Evolutionary conservation across 805 yeast genomes (phyloP).

Genomic region (Danielia oregonensis): DNA sequence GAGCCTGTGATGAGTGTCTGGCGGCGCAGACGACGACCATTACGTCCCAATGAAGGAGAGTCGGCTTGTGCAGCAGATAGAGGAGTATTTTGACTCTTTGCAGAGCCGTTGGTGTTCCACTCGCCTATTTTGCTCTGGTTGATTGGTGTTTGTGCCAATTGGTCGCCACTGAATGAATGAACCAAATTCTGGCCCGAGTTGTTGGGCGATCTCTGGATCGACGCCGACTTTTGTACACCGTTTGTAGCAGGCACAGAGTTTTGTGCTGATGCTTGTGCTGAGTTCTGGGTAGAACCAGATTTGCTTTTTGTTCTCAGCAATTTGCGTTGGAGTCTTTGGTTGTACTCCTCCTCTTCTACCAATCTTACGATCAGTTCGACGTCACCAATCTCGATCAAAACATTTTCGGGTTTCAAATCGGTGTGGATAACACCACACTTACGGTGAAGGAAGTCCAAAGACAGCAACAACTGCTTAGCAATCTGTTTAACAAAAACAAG

Average conservation of each 20-base stretch:
- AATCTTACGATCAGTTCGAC: constrained; percentile 71
- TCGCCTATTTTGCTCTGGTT: constrained; percentile 1
- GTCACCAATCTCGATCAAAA: constrained; percentile 63
- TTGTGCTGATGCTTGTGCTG: not conserved
- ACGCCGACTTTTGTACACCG: too few relatives aligned
- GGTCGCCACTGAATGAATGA: not conserved
- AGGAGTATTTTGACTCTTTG: constrained; percentile 15
- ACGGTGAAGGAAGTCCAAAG: constrained; percentile 55
- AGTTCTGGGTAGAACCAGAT: not conserved
- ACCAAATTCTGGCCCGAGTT: not conserved
- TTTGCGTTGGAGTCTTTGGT: constrained; percentile 34
- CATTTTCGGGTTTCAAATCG: constrained; percentile 17
- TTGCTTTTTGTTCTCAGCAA: constrained; percentile 15
- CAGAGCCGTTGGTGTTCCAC: constrained; percentile 4
- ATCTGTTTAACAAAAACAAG: constrained; percentile 51
- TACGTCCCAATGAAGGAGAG: constrained; percentile 39
- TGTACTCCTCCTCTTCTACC: constrained; percentile 59
- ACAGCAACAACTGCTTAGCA: constrained; percentile 52
- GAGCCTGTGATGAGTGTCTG: constrained; percentile 83
- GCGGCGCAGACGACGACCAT: constrained; percentile 57
- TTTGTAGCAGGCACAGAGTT: constrained; percentile 6
- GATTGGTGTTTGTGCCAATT: not conserved
- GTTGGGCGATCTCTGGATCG: too few relatives aligned
- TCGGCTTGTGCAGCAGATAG: constrained; percentile 9
- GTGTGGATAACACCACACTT: constrained; percentile 52